phyloP scores from a whole-genome alignment of 116 monocot genomes.

The Iris pallida region DNA sequence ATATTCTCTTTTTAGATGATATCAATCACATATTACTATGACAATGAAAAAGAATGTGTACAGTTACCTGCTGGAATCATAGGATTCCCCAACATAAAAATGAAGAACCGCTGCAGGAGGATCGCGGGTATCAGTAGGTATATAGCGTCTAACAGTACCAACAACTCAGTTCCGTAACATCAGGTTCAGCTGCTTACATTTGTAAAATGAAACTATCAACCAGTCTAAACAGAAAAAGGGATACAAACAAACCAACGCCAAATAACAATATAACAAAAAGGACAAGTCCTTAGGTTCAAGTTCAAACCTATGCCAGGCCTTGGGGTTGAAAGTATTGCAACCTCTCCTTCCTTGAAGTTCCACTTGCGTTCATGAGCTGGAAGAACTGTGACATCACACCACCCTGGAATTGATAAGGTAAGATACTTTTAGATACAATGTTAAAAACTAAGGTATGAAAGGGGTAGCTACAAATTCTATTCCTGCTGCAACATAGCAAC shows the following conservation, averaged over 20 bases:
- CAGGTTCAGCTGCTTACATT: conserved; percentile 47
- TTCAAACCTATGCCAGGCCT: conserved; percentile 74
- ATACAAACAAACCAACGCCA: neutral
- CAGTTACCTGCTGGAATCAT: conserved; percentile 65
- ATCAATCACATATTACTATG: no score
- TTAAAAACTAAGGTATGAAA: neutral
- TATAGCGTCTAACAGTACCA: conserved; percentile 85
- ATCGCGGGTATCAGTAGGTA: conserved; percentile 79
- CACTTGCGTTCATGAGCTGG: conserved; percentile 83
- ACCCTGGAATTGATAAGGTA: conserved; percentile 47
- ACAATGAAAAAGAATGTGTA: no score
- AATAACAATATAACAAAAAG: neutral
- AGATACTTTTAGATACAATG: neutral
- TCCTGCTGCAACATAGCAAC: no score
- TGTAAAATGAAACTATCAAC: conserved; percentile 5
- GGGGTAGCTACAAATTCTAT: neutral
- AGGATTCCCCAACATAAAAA: conserved; percentile 78
- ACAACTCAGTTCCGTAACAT: conserved; percentile 57
- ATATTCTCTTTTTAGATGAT: no score
- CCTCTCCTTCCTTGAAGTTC: conserved; percentile 96
- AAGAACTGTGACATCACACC: conserved; percentile 86
- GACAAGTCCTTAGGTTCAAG: neutral
- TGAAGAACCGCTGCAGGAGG: conserved; percentile 81
- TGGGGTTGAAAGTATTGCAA: conserved; percentile 71
- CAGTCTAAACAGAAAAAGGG: neutral